These are phyloP conservation scores for Eucalyptus erythrocorys DNA, from an alignment of 345 rosid species.

Conservation along the genomic window DNA sequence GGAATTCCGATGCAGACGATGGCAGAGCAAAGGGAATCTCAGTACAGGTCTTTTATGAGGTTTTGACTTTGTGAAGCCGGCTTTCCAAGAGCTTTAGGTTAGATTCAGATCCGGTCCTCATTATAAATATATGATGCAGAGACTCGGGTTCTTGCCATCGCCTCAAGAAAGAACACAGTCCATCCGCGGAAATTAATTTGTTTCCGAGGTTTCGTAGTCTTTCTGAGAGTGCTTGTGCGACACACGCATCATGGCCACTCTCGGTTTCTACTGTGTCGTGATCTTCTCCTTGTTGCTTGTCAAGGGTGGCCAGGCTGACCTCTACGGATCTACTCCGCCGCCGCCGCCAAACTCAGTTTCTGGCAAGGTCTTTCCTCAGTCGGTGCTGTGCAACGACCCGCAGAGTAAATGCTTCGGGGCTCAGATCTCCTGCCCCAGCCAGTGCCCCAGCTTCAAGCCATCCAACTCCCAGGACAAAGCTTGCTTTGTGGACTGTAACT, in stretches of 20 bases:
- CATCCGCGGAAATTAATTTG: neutral
- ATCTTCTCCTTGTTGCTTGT: neutral
- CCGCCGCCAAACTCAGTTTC: neutral
- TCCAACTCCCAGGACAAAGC: neutral
- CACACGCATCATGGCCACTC: neutral
- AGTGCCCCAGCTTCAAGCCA: neutral
- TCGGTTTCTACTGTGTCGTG: neutral
- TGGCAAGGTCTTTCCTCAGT: neutral
- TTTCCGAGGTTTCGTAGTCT: neutral
- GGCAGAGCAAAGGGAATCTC: neutral
- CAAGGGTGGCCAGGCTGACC: neutral
- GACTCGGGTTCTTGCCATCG: neutral
- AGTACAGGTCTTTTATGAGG: neutral
- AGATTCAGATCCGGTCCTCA: neutral
- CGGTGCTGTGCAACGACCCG: neutral
- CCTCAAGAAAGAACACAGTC: neutral
- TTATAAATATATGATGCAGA: neutral
- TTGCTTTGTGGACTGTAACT: neutral
- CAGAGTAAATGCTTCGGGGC: neutral
- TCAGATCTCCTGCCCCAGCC: neutral
- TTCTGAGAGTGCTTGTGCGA: neutral
- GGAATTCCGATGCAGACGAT: neutral
- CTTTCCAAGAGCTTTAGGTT: neutral
- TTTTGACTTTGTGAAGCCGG: neutral
- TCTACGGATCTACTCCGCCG: neutral